A percentile compares a stretch with the other conserved stretches of the same genome.
Evolutionary conservation across 2,329 filamentous ascomycete species (phyloP).

Genomic region (Trichoderma koningii): DNA sequence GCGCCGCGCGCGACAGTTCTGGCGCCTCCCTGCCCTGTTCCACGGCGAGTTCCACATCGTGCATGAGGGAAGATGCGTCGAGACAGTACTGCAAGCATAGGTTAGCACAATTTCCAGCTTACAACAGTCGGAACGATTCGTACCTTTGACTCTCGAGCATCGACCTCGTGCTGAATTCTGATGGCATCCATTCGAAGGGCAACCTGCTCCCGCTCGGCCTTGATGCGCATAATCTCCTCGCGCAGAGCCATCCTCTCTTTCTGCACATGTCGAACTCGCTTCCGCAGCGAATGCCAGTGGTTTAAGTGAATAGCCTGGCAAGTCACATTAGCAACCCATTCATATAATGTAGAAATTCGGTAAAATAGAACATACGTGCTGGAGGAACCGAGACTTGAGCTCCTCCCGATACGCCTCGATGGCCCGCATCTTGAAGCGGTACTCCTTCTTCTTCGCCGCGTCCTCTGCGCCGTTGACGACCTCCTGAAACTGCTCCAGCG

Average conservation of each 20-base stretch:
- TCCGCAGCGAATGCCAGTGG: conserved; percentile 58
- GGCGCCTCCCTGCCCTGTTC: conserved; percentile 53
- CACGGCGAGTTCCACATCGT: conserved; percentile 62
- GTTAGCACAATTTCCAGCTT: neutral
- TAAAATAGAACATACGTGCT: conserved; percentile 52
- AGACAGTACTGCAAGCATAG: conserved; percentile 45
- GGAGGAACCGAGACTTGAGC: conserved; percentile 55
- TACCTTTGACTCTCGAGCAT: conserved; percentile 55
- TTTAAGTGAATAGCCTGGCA: conserved; percentile 60
- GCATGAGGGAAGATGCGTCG: conserved; percentile 59
- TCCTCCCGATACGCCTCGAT: conserved; percentile 62
- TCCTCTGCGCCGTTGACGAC: conserved; percentile 45
- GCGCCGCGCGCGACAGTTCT: conserved; percentile 48
- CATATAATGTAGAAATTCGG: neutral
- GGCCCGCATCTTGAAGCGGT: conserved; percentile 56
- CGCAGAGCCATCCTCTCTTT: conserved; percentile 59
- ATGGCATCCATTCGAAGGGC: conserved; percentile 64
- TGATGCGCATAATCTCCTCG: conserved; percentile 61
- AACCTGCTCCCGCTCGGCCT: conserved; percentile 62
- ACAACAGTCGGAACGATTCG: neutral
- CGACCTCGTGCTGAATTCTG: conserved; percentile 60
- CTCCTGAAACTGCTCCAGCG: conserved; percentile 51
- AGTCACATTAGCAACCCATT: neutral
- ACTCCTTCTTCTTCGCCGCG: conserved; percentile 54
- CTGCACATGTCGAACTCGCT: conserved; percentile 59